These are phyloP conservation scores for Rhododendron simsii DNA, from an alignment of 148 eudicot genomes.

Conservation along the genomic window DNA sequence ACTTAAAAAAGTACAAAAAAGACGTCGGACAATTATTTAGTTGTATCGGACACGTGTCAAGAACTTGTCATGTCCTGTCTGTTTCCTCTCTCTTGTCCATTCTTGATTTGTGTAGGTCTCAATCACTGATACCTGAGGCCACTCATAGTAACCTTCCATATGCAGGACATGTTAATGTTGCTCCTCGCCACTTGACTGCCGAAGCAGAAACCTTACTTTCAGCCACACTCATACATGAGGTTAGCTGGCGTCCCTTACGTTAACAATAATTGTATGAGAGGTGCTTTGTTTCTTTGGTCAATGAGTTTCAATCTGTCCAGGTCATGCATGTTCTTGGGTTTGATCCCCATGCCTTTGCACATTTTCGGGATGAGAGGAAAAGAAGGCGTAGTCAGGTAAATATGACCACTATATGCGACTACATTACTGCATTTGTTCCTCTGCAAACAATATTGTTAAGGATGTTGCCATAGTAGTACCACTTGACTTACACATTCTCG, in stretches of 20 bases:
- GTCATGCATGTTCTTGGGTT: constrained; percentile 99
- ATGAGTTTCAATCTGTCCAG: constrained; percentile 25
- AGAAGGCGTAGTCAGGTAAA: constrained; percentile 76
- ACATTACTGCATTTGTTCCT: background rate
- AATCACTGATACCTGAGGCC: background rate
- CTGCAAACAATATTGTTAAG: background rate
- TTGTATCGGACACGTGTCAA: background rate
- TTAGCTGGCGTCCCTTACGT: constrained; percentile 20
- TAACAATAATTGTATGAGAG: background rate
- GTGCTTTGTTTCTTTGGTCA: constrained; percentile 6
- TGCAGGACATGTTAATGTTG: constrained; percentile 98
- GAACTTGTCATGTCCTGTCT: background rate
- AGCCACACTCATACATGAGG: constrained; percentile 96
- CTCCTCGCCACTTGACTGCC: constrained; percentile 96
- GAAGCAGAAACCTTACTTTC: constrained; percentile 96
- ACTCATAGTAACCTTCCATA: constrained; percentile 5
- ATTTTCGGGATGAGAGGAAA: constrained; percentile 97
- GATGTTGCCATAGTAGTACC: background rate
- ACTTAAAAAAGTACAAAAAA: background rate
- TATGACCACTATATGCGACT: background rate
- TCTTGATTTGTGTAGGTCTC: background rate
- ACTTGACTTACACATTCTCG: background rate
- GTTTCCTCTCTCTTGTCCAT: background rate
- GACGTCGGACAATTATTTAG: background rate
- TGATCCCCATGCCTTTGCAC: constrained; percentile 99